These are phyloP conservation scores for Aspergillus spinulosporus DNA, from an alignment of 2,329 filamentous ascomycete species.

Conservation along the genomic window DNA sequence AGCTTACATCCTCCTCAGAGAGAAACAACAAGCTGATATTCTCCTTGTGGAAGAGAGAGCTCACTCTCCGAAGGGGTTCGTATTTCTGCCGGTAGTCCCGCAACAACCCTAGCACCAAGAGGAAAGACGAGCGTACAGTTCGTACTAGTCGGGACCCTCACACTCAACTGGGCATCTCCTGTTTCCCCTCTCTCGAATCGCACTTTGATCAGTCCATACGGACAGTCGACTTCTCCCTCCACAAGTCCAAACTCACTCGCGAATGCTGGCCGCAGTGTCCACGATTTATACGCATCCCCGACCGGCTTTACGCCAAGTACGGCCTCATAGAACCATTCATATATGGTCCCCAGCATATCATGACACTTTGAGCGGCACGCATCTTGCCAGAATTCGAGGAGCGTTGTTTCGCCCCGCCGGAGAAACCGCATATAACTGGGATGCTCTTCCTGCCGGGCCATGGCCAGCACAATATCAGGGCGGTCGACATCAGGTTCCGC, in stretches of 20 bases:
- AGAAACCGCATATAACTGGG: slow-evolving; percentile 53
- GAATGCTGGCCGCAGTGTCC: slow-evolving; percentile 42
- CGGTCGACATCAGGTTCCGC: slow-evolving; percentile 21
- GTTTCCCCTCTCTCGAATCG: not conserved
- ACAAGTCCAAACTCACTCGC: slow-evolving; percentile 41
- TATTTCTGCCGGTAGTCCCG: not conserved
- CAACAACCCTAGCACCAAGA: not conserved
- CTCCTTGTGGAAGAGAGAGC: not conserved
- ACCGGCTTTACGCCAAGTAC: slow-evolving; percentile 42
- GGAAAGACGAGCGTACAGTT: not conserved
- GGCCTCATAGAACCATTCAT: slow-evolving; percentile 51
- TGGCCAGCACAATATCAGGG: slow-evolving; percentile 26
- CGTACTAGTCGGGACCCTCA: not conserved
- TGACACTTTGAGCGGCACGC: slow-evolving; percentile 72
- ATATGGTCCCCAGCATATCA: slow-evolving; percentile 52
- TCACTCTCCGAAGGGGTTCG: not conserved
- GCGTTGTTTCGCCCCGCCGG: slow-evolving; percentile 59
- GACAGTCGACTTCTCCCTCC: slow-evolving; percentile 24
- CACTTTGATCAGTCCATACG: slow-evolving; percentile 22
- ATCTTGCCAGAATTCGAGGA: slow-evolving; percentile 80
- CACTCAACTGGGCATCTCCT: not conserved
- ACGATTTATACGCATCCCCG: slow-evolving; percentile 44
- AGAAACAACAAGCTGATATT: not conserved
- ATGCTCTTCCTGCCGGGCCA: slow-evolving; percentile 51
- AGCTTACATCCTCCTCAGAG: not conserved